Evolutionary conservation across 1,284 basidiomycete species (phyloP).

Genomic region (Grifola frondosa): DNA sequence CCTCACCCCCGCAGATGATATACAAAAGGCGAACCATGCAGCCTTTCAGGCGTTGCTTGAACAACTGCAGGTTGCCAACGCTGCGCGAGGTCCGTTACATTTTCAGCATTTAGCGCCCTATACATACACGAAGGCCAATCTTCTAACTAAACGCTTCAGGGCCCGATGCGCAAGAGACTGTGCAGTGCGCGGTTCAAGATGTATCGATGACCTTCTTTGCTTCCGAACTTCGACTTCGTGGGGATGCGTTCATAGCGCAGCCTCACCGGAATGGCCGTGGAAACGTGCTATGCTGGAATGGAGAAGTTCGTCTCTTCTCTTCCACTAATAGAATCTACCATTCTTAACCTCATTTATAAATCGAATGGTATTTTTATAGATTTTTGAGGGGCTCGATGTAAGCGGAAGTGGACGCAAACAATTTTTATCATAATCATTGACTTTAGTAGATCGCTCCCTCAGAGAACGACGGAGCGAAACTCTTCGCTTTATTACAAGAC

Average conservation of each 20-base stretch:
- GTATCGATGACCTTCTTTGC: slow-evolving; percentile 59
- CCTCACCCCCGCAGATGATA: no score
- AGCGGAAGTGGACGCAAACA: slow-evolving; percentile 14
- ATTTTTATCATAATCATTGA: background rate
- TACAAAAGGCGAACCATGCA: slow-evolving; percentile 1
- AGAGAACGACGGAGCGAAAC: slow-evolving; percentile 79
- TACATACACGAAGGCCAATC: no score
- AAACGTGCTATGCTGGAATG: slow-evolving; percentile 86
- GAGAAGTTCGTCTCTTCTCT: slow-evolving; percentile 63
- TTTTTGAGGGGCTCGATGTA: slow-evolving; percentile 78
- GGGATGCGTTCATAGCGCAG: slow-evolving; percentile 60
- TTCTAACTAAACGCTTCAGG: slow-evolving; percentile 38
- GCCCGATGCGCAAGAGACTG: slow-evolving; percentile 54
- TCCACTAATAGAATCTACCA: slow-evolving; percentile 1
- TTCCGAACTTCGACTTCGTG: slow-evolving; percentile 81
- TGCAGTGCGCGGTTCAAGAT: slow-evolving; percentile 9
- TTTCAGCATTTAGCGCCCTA: background rate
- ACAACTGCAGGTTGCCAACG: slow-evolving; percentile 44
- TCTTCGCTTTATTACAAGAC: slow-evolving; percentile 55
- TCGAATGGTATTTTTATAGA: slow-evolving; percentile 38
- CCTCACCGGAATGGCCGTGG: slow-evolving; percentile 59
- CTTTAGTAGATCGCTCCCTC: slow-evolving; percentile 42
- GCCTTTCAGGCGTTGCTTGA: slow-evolving; percentile 31
- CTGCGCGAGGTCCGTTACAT: slow-evolving; percentile 44
- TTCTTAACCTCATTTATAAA: background rate